Percentiles rank a stretch among this genome's conserved stretches.
phyloP scores from a whole-genome alignment of 176 grass and related monocot genomes.

The Secale cereale region DNA sequence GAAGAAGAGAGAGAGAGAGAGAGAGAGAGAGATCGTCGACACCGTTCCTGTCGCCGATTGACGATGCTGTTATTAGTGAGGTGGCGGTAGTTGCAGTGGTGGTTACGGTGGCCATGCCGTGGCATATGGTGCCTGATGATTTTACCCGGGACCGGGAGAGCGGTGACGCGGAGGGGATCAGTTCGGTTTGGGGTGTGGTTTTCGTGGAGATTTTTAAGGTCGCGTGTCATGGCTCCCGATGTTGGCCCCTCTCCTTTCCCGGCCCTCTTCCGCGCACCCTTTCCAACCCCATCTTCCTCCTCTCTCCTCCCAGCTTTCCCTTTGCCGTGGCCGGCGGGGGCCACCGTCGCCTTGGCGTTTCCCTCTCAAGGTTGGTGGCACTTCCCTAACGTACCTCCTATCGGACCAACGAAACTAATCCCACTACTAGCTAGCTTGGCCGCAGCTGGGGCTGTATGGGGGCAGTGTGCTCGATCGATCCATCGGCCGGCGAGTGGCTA shows the following conservation, averaged over 20 bases:
- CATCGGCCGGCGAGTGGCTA: constrained; percentile 6
- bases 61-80: neutral
- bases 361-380: constrained; percentile 76
- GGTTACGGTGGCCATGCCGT: constrained; percentile 37
- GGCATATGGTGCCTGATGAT: too few species aligned
- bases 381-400: constrained; percentile 40
- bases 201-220: constrained; percentile 89
- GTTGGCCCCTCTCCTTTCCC: constrained; percentile 39
- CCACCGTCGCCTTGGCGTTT: constrained; percentile 23
- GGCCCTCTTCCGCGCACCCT: neutral
- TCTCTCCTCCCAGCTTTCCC: neutral
- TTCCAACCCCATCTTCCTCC: neutral
- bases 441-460: neutral
- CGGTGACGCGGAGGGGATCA: constrained; percentile 17
- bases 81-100: constrained; percentile 12
- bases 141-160: too few species aligned
- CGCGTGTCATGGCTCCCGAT: constrained; percentile 51
- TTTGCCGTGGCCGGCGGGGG: neutral
- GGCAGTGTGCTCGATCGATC: neutral
- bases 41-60: constrained; percentile 29
- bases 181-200: constrained; percentile 45
- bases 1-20: neutral
- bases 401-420: constrained; percentile 55
- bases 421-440: constrained; percentile 30
- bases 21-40: neutral